Percentiles rank a stretch among this genome's conserved stretches.
Conservation (phyloP, 2,329 filamentous ascomycete species). For the Calcarisporium arbuscula region DNA sequence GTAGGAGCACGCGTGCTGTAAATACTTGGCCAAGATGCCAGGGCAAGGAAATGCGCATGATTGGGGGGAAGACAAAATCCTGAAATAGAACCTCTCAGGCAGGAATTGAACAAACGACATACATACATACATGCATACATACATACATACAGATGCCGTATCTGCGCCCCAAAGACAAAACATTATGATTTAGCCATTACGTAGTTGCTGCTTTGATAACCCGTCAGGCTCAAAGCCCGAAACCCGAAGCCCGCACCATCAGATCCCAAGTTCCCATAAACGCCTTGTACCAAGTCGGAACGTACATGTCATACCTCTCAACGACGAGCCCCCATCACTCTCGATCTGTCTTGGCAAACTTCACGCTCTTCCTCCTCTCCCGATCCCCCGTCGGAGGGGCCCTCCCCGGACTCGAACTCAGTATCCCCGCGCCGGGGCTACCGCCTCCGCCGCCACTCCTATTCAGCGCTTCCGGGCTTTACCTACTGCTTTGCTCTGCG, state of each 20-base stretch:
- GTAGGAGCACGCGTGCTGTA: too few species aligned
- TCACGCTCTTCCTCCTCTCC: constrained; percentile 59
- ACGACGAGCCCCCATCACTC: neutral
- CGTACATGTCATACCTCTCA: too few species aligned
- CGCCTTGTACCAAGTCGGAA: too few species aligned
- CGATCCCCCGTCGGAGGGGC: constrained; percentile 31
- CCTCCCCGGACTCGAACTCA: constrained; percentile 46
- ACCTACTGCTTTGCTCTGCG: constrained; percentile 55
- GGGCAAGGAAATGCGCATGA: too few species aligned
- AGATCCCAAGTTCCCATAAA: too few species aligned
- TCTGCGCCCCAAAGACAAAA: neutral
- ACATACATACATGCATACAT: neutral
- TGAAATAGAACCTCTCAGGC: too few species aligned
- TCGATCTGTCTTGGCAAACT: constrained; percentile 44
- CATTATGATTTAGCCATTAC: too few species aligned
- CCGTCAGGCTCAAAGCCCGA: neutral
- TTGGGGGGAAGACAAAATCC: too few species aligned
- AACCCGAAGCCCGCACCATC: neutral
- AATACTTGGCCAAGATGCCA: too few species aligned
- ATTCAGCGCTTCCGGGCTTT: constrained; percentile 49
- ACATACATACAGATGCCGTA: neutral
- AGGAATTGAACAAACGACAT: neutral
- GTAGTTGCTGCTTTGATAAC: too few species aligned
- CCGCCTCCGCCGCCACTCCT: constrained; percentile 19
- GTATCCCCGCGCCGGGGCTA: constrained; percentile 23